Base-by-base conservation (phyloP, 2,329 filamentous ascomycete species). In the Colletotrichum gigasporum region DNA sequence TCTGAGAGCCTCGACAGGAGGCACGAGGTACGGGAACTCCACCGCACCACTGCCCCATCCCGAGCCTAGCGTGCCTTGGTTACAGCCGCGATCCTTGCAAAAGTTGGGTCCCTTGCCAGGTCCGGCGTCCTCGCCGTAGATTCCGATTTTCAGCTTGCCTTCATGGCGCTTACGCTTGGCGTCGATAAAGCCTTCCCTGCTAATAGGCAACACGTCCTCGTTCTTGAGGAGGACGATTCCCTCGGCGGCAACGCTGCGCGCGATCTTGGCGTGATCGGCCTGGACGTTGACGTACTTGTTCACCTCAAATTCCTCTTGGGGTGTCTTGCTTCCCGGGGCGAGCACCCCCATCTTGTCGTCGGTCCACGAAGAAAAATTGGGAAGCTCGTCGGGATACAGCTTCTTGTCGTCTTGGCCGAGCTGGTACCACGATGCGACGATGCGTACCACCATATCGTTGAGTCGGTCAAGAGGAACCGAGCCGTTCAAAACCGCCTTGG, bases 371-470 rank as follows among this genome's bases (percentile, higher is more conserved):
- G 91, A 91, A 77, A 94, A 94, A 79, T 92, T 94, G 0, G 92
- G 91, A 9, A 94, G 81, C 9, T 90, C 90, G 14, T 90, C 89
- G 69, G 92, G 92, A 60, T 91, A 83, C 18, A 93, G 83, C 1
- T 89, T 85, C 69, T 90, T 82, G 16, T 82, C 68, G 42, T 93
- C 91, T 74, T 97, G 91, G 1, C 92, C 91, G 53, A 96, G 81
- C 74, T 96, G 91, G 72, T 96, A 97, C 93, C 94, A 97, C 0
- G 94, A 85, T 0, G 95, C 94, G 1, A 97, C 91, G 63, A 97
- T 87, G 9, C 94, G 88, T 1, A 93, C 92, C 0, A 88, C 91
- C 92, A 97, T 97, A 73, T 98, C 95, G 70, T 97, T 92, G 24
- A 98, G 77, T 16, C 95, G 85, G 7, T 91, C 88, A 68, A 96